Conservation (phyloP, 768 basidiomycete species). For the Pleurotus tuoliensis region DNA sequence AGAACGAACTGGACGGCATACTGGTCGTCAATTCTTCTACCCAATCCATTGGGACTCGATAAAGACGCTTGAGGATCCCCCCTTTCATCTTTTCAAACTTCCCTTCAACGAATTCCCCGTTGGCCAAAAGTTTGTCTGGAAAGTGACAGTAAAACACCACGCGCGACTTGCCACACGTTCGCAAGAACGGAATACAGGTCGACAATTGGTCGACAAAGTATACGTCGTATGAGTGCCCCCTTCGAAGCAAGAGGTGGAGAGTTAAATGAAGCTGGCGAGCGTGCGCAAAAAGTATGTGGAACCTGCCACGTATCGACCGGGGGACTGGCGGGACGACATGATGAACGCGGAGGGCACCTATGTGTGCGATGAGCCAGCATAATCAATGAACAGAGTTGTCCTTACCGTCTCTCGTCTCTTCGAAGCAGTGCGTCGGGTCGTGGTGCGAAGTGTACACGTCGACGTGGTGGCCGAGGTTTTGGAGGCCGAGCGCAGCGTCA, state of each 20-base stretch:
- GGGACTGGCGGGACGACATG: constrained; percentile 75
- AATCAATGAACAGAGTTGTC: background rate
- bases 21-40: constrained; percentile 88
- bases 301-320: constrained; percentile 69
- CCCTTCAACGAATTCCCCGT: constrained; percentile 63
- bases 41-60: constrained; percentile 87
- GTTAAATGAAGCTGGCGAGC: constrained; percentile 84
- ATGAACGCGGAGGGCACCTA: constrained; percentile 80
- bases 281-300: constrained; percentile 89
- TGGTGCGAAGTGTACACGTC: constrained; percentile 94
- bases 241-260: constrained; percentile 49
- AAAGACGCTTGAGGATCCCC: constrained; percentile 64
- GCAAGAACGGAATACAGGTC: constrained; percentile 83
- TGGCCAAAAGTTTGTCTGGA: constrained; percentile 87
- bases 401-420: constrained; percentile 88
- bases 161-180: constrained; percentile 58
- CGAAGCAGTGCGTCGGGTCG: constrained; percentile 83
- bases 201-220: constrained; percentile 97
- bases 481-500: constrained; percentile 88
- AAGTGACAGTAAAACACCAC: constrained; percentile 99
- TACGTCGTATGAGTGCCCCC: constrained; percentile 63
- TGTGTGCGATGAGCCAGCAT: background rate
- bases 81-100: constrained; percentile 35
- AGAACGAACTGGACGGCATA: constrained; percentile 30
- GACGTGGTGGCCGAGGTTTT: constrained; percentile 78